Evolutionary conservation across 2,329 filamentous ascomycete species (phyloP), one percentile per base, ranked within the genome.

Genomic region (Apiospora sp.): DNA sequence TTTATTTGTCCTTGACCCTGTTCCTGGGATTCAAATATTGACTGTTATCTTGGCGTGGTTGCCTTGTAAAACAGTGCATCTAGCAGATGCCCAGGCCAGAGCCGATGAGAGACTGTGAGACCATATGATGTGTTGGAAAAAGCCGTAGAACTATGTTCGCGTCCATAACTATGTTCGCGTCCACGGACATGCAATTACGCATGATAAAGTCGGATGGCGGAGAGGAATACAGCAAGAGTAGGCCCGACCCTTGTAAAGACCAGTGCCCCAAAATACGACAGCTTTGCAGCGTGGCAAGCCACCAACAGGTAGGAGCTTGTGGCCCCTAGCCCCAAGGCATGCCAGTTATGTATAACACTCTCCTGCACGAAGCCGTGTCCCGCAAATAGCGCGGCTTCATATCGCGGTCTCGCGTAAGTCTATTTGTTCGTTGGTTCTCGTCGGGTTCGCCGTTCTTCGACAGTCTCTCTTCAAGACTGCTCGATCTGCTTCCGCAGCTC

Each of bases 401-500:
- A 19, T 13, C 34, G 22, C 34, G 8, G 2, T 24, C 14, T 34
- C 30, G 58, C 58, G 8, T n/a, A n/a, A 10, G 10, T 8, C 6
- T n/a, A 12, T 6, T 41, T 3, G 19, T 64, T 41, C 58, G 10
- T 41, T 2, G 27, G 19, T n/a, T 61, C 10, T 2, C 30, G 10
- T 37, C 4, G 19, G 37, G 10, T 8, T 49, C 54, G 54, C 34
- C 54, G 14, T 61, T 30, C 7, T 12, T 67, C 37, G 37, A 10
- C 37, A 41, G 10, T 41, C 37, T 43, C 16, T 1, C 41, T 16
- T 80, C 78, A 82, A n/a, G 78, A 75, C 71, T 77, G 77, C 24
- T 87, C 86, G 64, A 90, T 75, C 74, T 86, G 81, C 81, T 87
- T 85, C 76, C 87, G 81, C 78, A 91, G 76, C 81, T 91, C 89